Base-by-base conservation (phyloP, 1,139 yeast species). In the Arxiozyma bovina region DNA sequence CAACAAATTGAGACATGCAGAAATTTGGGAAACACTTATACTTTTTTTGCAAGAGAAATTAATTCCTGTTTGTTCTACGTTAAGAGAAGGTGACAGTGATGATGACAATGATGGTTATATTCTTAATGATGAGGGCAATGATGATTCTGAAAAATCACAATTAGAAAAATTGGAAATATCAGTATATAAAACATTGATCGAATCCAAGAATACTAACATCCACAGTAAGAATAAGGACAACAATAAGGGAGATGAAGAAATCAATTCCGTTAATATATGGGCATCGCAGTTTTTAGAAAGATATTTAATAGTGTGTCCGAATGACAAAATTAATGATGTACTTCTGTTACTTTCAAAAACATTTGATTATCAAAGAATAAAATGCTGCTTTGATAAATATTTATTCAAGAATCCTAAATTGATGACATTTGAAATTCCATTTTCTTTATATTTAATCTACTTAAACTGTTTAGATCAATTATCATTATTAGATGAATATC, bases 21-120 rank as follows among this genome's bases (percentile, higher is more conserved):
- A 71, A 25, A 70, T 88, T 2, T 89, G 96, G 96, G 77, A 78
- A 0, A 54, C 75, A 30, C 74, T 18, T 68, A 72, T 43, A 51
- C 60, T 23, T 66, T 83, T 4, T 79, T 79, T 71, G 59, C 65
- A 54, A 70, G 83, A 57, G 78, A 77, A 62, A 64, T 25, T 66
- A 47, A 50, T 60, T 8, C 62, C 61, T 4, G 50, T 78, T 40
- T 72, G 72, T 43, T 77, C 73, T 57, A 62, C 76, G 0, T 63
- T 64, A 3, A 68, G 69, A 42, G 55, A 67, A 11, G 78, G 75
- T 54, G 58, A 64, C 12, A 73, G 54, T 15, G 21, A 47, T 20
- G 21, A 23, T 17, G 21, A 47, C 18, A n/a, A 23, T 17, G 25
- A 7, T 12, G 34, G 42, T 9, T 18, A 23, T n/a, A 8, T 38